Evolutionary conservation across 345 rosid genomes (phyloP), one percentile per base, ranked within the genome.

Genomic region (Eucalyptus sp.): DNA sequence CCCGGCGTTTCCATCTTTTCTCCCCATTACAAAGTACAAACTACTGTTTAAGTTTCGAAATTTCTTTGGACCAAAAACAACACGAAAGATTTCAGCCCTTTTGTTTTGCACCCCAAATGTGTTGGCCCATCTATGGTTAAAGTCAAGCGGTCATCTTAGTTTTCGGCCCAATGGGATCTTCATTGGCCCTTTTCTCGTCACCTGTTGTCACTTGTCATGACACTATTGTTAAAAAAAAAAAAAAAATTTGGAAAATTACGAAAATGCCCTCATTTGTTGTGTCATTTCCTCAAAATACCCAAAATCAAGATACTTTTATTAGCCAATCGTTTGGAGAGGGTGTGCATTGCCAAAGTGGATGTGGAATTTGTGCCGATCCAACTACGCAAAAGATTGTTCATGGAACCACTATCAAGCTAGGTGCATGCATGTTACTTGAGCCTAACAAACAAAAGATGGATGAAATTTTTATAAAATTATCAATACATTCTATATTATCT

Each of bases 1-100:
- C 92, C 88, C 95, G 91, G 87, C 97, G 96, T 87, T 96, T 94
- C 10, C 90, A 91, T 49, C 98, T 92, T 64, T 92, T 92, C 88
- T 97, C 93, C 33, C 99, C 99, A 33, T 33, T 33, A n/a, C n/a
- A n/a, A n/a, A n/a, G n/a, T n/a, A 33, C 29, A 83, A 43, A 62
- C 48, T 41, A 12, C 1, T 52, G 58, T 52, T 52, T 1, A 56
- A 56, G 62, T 56, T 56, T 56, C 62, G 62, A 2, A 22, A 56
- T 56, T 56, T 56, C 5, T 24, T 24, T 56, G 62, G 62, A 24
- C 62, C 62, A 9, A 24, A 56, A 56, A 56, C 62, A 24, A 24
- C 62, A 10, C 3, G 12, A 56, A 56, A 56, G 29, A 56, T 56
- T 24, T 56, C 62, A 24, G 62, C 62, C 62, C 29, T 56, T 24